These are phyloP conservation scores for Marvania coccoides DNA, from an alignment of 139 green algal genomes.

Conservation along the genomic window DNA sequence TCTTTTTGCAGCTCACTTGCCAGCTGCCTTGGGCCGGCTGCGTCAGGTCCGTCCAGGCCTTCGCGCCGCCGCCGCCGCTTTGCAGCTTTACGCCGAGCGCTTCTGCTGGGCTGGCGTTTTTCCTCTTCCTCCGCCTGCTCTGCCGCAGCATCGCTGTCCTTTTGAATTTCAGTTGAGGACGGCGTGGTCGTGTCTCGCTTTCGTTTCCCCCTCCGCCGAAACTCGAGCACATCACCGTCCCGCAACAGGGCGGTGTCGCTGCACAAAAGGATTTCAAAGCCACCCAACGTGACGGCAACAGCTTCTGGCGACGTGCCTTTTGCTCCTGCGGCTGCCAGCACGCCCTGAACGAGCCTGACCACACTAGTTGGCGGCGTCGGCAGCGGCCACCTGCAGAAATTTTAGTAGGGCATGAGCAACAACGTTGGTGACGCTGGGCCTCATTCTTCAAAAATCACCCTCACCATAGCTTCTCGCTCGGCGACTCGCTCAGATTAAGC, in stretches of 20 bases:
- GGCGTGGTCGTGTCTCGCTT: background rate
- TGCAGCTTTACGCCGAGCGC: constrained; percentile 17
- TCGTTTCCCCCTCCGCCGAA: background rate
- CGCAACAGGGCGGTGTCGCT: constrained; percentile 4
- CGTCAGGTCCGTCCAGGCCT: background rate
- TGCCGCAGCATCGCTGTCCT: background rate
- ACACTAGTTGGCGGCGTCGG: background rate
- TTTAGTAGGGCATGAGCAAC: too few relatives aligned
- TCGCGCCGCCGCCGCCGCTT: constrained; percentile 12
- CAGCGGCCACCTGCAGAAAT: background rate
- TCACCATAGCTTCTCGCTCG: too few relatives aligned
- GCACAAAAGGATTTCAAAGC: background rate
- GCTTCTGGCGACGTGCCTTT: background rate
- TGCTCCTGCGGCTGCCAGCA: background rate
- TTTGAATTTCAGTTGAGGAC: background rate
- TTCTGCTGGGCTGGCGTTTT: constrained; percentile 10
- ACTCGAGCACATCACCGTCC: constrained; percentile 6
- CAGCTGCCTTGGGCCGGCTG: background rate
- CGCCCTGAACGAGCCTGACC: background rate
- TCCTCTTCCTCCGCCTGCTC: background rate
- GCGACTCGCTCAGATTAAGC: too few relatives aligned
- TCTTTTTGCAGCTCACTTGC: background rate
- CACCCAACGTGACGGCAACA: background rate
- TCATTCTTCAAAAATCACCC: too few relatives aligned
- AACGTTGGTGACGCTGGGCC: too few relatives aligned